Base-by-base conservation (phyloP, 108 stramenopile genomes). In the Ochromonas danica region DNA sequence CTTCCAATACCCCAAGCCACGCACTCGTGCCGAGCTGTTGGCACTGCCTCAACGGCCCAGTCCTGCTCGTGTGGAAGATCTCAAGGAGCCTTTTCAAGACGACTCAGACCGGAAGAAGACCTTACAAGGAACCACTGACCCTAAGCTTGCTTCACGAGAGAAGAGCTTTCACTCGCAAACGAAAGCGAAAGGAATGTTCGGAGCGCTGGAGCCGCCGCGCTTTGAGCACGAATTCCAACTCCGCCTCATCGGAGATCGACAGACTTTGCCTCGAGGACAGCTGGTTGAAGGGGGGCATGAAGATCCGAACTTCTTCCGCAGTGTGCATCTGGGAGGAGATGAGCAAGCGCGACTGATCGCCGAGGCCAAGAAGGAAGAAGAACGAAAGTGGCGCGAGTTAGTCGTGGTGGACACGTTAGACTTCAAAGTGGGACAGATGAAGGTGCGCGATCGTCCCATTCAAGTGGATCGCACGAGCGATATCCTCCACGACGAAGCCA, bases 381-480 rank as follows among this genome's bases (percentile, higher is more conserved):
- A 62, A 36, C 65, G 39, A 61, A 14, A 0, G n/a, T 85, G 81
- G 81, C 40, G 43, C 33, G n/a, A 27, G 31, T 45, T 65, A 71
- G 86, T 88, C 22, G 85, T 88, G 0, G 87, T 88, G 36, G 87
- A 88, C 41, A 42, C 72, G 51, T 40, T 83, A 42, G 82, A 80
- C 61, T 88, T 88, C 43, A 51, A 77, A 14, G 85, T 88, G n/a
- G 86, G 84, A 28, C 62, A 79, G 27, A 74, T 88, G 71, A 83
- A 41, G 33, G 84, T 87, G 42, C 65, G 75, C 10, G 87, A 88
- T 74, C 31, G 30, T 27, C 86, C 86, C 1, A 40, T 65, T 39
- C 86, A 87, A 79, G 25, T 17, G 1, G 87, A 88, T 45, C 78
- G 85, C 3, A 40, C 33, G 3, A 31, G 30, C 25, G 72, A 75